Evolutionary conservation across 2,329 filamentous ascomycete genomes (phyloP), one percentile per base, ranked within the genome.

Genomic region (Epichloe elymi): DNA sequence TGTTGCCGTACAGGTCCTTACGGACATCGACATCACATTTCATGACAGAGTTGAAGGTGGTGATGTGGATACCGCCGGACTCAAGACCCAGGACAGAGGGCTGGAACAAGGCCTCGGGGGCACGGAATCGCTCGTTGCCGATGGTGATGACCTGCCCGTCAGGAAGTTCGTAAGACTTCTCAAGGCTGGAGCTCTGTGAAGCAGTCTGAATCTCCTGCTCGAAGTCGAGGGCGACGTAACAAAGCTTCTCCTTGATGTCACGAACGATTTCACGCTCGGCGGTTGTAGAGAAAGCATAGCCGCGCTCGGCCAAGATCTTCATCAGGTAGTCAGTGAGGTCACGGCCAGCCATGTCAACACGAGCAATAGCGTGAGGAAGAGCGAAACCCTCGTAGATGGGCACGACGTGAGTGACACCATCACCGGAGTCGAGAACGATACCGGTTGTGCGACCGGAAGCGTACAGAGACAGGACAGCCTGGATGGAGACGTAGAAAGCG

Each of bases 221-320:
- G 67, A 98, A 97, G 82, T 98, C 93, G 63, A 98, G 87, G 61
- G 93, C 93, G 70, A 97, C 93, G 79, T 98, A 98, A 85, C 93
- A 98, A 67, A 98, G 90, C 85, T 97, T 98, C 86, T 98, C 93
- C 86, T 98, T 98, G 82, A 98, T 97, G 74, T 98, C 93, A 80
- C 93, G 91, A 69, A 97, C 93, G 71, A 97, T 98, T 94, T 97
- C 93, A 75, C 93, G 93, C 82, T 98, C 93, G 74, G 93, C 93
- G 57, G 93, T 97, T 78, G 93, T 98, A 70, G 91, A 96, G 87
- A 98, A 98, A 66, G 88, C 88, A 82, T 98, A 97, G 67, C 93
- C 93, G 70, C 93, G 90, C 86, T 98, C 93, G 66, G 93, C 93
- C 67, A 98, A 79, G 69, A 98, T 97, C 88, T 97, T 97, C 93